phyloP scores from a whole-genome alignment of 1,139 yeast species.

The Kodamaea anthophila region DNA sequence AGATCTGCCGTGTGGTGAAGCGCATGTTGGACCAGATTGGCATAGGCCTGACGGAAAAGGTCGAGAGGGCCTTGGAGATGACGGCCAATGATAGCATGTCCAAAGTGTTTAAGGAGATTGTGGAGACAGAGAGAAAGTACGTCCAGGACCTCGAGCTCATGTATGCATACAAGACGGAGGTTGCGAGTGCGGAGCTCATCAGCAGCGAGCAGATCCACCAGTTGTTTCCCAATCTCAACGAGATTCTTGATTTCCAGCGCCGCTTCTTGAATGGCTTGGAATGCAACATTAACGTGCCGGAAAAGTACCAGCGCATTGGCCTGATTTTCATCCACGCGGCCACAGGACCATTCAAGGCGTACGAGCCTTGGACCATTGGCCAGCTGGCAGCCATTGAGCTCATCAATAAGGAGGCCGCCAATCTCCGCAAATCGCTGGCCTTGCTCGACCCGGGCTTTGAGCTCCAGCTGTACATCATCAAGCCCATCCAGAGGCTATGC shows the following conservation, averaged over 20 bases:
- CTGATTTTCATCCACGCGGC: conserved; percentile 79
- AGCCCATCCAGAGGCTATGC: conserved; percentile 92
- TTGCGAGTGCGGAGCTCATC: conserved; percentile 58
- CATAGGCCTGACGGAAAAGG: conserved; percentile 1
- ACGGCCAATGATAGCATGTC: conserved; percentile 50
- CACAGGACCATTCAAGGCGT: conserved; percentile 71
- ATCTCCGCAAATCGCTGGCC: conserved; percentile 49
- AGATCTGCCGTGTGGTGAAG: conserved; percentile 65
- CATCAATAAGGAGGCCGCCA: conserved; percentile 57
- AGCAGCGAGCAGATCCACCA: conserved; percentile 76
- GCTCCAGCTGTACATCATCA: conserved; percentile 79
- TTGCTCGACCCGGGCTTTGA: conserved; percentile 84
- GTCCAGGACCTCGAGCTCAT: conserved; percentile 84
- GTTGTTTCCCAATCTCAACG: conserved; percentile 81
- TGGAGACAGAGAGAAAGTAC: conserved; percentile 86
- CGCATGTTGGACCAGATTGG: conserved; percentile 41
- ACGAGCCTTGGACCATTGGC: conserved; percentile 86
- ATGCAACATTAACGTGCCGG: conserved; percentile 73
- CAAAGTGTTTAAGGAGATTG: conserved; percentile 76
- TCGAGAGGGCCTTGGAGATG: conserved; percentile 11
- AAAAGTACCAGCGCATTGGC: conserved; percentile 78
- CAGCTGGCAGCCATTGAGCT: conserved; percentile 84
- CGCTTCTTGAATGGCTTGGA: conserved; percentile 84
- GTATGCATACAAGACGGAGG: conserved; percentile 60
- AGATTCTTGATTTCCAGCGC: conserved; percentile 87